Evolutionary conservation across 2,329 filamentous ascomycete species (phyloP).

Genomic region (Scolecobasidium constrictum): DNA sequence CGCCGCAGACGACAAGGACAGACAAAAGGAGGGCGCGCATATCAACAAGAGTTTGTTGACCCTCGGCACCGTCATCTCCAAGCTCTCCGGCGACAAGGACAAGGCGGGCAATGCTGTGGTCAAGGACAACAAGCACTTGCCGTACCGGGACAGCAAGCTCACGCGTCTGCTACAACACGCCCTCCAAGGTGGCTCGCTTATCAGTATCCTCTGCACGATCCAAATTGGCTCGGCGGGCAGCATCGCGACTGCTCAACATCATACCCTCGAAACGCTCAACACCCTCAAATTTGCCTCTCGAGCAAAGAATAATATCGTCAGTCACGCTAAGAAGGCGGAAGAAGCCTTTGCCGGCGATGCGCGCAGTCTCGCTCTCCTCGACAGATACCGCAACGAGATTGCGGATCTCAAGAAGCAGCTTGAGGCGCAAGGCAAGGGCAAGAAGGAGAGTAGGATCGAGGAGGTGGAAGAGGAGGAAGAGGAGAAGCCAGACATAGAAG

Average conservation of each 20-base stretch:
- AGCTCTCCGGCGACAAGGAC: slow-evolving; percentile 81
- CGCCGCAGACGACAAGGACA: slow-evolving; percentile 89
- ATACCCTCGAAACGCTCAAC: slow-evolving; percentile 83
- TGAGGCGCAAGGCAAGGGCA: slow-evolving; percentile 58
- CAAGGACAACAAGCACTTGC: slow-evolving; percentile 73
- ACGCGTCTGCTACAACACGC: slow-evolving; percentile 87
- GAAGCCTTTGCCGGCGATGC: slow-evolving; percentile 79
- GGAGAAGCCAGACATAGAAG: slow-evolving; percentile 55
- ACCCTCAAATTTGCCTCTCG: slow-evolving; percentile 94
- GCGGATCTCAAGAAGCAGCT: slow-evolving; percentile 69
- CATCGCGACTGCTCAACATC: slow-evolving; percentile 57
- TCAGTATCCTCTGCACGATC: slow-evolving; percentile 96
- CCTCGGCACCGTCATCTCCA: slow-evolving; percentile 86
- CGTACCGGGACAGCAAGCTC: slow-evolving; percentile 95
- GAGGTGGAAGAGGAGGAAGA: slow-evolving; percentile 42
- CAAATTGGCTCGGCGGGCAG: slow-evolving; percentile 72
- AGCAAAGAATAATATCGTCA: slow-evolving; percentile 96
- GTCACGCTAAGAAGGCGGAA: slow-evolving; percentile 88
- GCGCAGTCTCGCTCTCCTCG: slow-evolving; percentile 74
- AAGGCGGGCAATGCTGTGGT: slow-evolving; percentile 56
- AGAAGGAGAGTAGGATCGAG: too few relatives aligned
- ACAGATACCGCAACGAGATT: slow-evolving; percentile 92
- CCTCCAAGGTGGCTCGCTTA: slow-evolving; percentile 82
- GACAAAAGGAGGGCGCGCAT: slow-evolving; percentile 86
- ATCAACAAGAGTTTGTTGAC: slow-evolving; percentile 98